Base-by-base conservation (phyloP, 2,329 filamentous ascomycete species). In the Cadophora sp. region DNA sequence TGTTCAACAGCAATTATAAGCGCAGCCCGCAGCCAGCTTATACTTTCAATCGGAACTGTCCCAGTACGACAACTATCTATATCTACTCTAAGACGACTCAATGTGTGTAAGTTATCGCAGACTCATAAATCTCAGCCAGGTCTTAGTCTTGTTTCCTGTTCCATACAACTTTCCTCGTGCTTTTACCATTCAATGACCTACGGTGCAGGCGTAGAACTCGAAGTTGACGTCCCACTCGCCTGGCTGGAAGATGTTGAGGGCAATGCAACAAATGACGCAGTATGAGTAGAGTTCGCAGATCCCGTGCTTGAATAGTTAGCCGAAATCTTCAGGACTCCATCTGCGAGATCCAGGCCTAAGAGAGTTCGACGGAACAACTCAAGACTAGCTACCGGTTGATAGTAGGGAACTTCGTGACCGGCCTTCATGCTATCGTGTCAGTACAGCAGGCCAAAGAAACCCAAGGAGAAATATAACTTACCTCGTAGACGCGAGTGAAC, bases 331-430 rank as follows among this genome's bases (percentile, higher is more conserved):
- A 61, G 27, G 6, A 65, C 70, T 0, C 87, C 87, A 18, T 84
- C 87, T 0, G 85, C 71, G 11, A 77, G 36, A 60, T 77, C 76
- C 13, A 74, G 50, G n/a, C 71, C 70, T 2, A 66, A n/a, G n/a
- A 76, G 62, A 14, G 70, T 70, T 45, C 76, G 69, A 36, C 71
- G 68, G 66, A 76, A 77, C 48, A 78, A 41, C 48, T 76, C 74
- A 8, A 76, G 65, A 39, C 66, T 60, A 2, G 74, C 71, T 33
- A 68, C 66, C 18, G 75, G 73, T 62, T 74, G 70, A 59, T 76
- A 74, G 22, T 65, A 71, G 1, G 75, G 71, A 14, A 76, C 69
- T 59, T 70, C 63, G 24, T 74, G 73, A 2, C 71, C 73, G 56
- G 66, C 50, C n/a, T 56, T 18, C 33, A 33, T 9, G 4, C 5